Evolutionary conservation across 2,329 filamentous ascomycete species (phyloP), one percentile per base, ranked within the genome.

Genomic region (Aspergillus oerlinghausenensis): DNA sequence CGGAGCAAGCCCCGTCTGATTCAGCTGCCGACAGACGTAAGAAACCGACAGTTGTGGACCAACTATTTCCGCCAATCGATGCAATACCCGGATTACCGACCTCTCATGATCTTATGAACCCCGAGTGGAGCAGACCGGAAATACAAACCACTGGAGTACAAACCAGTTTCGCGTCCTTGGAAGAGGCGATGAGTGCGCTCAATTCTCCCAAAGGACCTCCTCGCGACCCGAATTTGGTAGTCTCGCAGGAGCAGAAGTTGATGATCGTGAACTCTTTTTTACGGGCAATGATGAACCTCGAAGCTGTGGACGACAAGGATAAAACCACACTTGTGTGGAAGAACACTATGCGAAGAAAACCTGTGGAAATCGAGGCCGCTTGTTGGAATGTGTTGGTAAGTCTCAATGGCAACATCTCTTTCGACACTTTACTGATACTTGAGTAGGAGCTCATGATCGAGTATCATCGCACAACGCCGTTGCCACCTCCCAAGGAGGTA

Each of bases 311-410:
- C 35, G 71, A 74, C 28, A 71, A 71, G 47, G 59, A 60, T 3
- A 63, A 63, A 8, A 74, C 74, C 68, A 63, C 70, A 4, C 63
- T 55, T 48, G 51, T 3, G 63, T 68, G 3, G 50, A 63, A 7
- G 63, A 61, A 32, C 64, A 68, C 29, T 55, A 65, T 51, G 55
- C 64, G 11, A 54, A 53, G 2, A 57, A 21, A 8, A 10, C 43
- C 43, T 6, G 3, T 47, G 43, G 7, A 65, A 9, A 62, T 74
- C 35, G 73, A 75, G 53, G 56, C 60, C 4, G 62, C 64, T 1
- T 68, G 66, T 47, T 75, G 73, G 73, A 65, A 68, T 26, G 51
- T 75, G 3, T 42, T 75, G 55, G 69, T 63, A 57, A 54, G 61
- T 29, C 4, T 7, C 11, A 61, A 58, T 38, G 59, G 45, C 17